These are phyloP conservation scores for Yamadazyma conglobata DNA, from an alignment of 1,139 yeast species.

Conservation along the genomic window DNA sequence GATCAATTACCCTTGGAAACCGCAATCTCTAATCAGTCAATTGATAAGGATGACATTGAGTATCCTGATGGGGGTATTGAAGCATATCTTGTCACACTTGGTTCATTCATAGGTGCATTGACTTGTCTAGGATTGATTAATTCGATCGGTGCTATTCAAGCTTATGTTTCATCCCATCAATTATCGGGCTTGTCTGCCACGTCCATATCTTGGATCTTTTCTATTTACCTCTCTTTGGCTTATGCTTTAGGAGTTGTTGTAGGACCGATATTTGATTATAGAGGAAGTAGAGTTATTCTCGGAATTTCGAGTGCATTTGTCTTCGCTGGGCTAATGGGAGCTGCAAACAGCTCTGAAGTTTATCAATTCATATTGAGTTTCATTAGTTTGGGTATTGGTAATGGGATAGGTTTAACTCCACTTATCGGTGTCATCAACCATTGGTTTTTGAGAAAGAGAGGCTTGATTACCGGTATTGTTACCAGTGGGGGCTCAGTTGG, in stretches of 20 bases:
- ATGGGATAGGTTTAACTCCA: slow-evolving; percentile 35
- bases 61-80: slow-evolving; percentile 63
- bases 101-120: slow-evolving; percentile 55
- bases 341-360: slow-evolving; percentile 27
- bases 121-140: slow-evolving; percentile 60
- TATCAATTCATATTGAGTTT: slow-evolving; percentile 38
- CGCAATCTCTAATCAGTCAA: no score
- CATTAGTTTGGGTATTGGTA: slow-evolving; percentile 33
- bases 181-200: slow-evolving; percentile 39
- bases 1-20: no score
- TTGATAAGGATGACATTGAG: slow-evolving; percentile 11
- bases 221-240: slow-evolving; percentile 31
- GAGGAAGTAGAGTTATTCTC: slow-evolving; percentile 30
- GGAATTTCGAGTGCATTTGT: slow-evolving; percentile 24
- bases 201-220: slow-evolving; percentile 43
- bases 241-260: slow-evolving; percentile 32
- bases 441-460: slow-evolving; percentile 35
- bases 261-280: slow-evolving; percentile 36
- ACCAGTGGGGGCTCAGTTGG: slow-evolving; percentile 42
- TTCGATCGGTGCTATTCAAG: slow-evolving; percentile 59
- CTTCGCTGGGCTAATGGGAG: slow-evolving; percentile 33
- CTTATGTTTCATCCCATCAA: slow-evolving; percentile 54
- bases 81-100: slow-evolving; percentile 61
- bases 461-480: slow-evolving; percentile 36
- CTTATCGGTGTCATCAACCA: slow-evolving; percentile 38